Evolutionary conservation across 2,329 filamentous ascomycete species (phyloP).

Genomic region (Diatrype stigma): DNA sequence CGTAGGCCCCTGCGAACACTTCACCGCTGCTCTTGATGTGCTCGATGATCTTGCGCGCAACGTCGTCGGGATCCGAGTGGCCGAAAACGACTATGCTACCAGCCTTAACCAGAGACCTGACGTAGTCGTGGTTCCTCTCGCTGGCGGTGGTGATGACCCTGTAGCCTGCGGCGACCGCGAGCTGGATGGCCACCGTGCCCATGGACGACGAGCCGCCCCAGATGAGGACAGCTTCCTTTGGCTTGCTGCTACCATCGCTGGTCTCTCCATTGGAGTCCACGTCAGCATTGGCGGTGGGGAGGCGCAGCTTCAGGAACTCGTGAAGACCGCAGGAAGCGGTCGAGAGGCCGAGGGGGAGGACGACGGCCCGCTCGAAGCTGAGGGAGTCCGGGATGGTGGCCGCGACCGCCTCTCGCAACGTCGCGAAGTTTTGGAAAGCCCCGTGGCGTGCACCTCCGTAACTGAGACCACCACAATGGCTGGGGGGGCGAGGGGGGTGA

Average conservation of each 20-base stretch:
- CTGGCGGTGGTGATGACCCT: conserved; percentile 41
- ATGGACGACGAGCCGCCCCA: conserved; percentile 49
- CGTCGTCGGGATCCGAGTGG: conserved; percentile 31
- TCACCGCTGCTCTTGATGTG: neutral
- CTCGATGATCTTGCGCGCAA: conserved; percentile 6
- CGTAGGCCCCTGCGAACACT: conserved; percentile 1
- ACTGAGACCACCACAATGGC: conserved; percentile 6
- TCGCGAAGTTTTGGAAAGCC: conserved; percentile 2
- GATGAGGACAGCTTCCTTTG: conserved; percentile 31
- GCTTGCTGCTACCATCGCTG: too few relatives aligned
- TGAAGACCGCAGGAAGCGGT: conserved; percentile 1
- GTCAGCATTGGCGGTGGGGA: neutral
- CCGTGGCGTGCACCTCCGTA: conserved; percentile 5
- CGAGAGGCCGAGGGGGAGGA: conserved; percentile 1
- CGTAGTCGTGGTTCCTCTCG: conserved; percentile 27
- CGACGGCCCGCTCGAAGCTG: conserved; percentile 2
- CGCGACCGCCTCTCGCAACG: neutral
- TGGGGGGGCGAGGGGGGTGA: neutral
- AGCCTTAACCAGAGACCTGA: conserved; percentile 29
- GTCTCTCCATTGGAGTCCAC: too few relatives aligned
- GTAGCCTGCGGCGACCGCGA: conserved; percentile 39
- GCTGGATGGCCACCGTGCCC: conserved; percentile 42
- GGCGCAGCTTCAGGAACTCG: conserved; percentile 1
- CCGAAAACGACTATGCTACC: conserved; percentile 42
- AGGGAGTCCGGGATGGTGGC: conserved; percentile 3